Conservation (phyloP, 257 asterid genomes). For the Ocimum tenuiflorum region DNA sequence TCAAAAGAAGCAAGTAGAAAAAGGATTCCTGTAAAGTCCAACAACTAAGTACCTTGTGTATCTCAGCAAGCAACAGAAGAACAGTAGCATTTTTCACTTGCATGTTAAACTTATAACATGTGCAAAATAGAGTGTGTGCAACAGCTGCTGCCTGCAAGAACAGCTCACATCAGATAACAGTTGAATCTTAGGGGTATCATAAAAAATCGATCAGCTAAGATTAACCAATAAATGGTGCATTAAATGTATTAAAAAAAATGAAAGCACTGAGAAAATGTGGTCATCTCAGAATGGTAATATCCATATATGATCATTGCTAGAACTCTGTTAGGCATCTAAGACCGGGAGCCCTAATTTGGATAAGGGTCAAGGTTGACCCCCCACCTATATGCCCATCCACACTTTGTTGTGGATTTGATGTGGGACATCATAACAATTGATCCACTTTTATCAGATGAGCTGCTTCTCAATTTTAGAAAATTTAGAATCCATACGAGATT, state of each 20-base stretch:
- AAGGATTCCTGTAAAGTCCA: neutral
- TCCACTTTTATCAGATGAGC: no score
- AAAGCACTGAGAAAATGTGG: neutral
- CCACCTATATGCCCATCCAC: no score
- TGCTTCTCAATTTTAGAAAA: no score
- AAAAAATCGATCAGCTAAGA: neutral
- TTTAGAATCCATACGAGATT: no score
- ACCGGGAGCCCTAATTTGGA: no score
- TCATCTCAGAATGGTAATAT: neutral
- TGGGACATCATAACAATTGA: no score
- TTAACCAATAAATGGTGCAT: neutral
- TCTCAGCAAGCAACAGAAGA: conserved; percentile 95
- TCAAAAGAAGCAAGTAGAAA: neutral
- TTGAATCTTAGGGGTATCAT: neutral
- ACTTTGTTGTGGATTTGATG: no score
- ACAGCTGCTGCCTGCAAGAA: conserved; percentile 82
- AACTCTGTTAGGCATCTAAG: no score
- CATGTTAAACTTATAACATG: conserved; percentile 70
- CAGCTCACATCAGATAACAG: conserved; percentile 22
- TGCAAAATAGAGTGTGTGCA: conserved; percentile 73
- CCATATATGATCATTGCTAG: neutral
- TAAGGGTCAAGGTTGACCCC: no score
- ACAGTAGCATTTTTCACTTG: conserved; percentile 86
- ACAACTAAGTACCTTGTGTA: conserved; percentile 69
- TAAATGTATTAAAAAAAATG: neutral